Base-by-base conservation (phyloP, 129 eudicot species). In the Helichrysum umbraculigerum region DNA sequence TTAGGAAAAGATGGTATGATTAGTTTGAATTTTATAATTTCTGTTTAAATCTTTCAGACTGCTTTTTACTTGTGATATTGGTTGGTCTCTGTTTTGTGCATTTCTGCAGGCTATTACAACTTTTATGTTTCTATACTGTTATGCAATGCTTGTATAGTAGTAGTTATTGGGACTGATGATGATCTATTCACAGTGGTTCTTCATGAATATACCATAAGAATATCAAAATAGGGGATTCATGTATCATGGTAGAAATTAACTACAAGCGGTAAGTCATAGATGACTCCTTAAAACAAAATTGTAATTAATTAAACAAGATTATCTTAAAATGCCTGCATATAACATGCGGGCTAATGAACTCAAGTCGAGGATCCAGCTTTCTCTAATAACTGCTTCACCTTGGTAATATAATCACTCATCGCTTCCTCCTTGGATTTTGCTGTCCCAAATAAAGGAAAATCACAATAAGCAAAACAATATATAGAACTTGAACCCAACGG, bases 351-450 rank as follows among this genome's bases (percentile, higher is more conserved):
- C 16, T 20, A n/a, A 10, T 22, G 59, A 68, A 11, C 59, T 42
- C 59, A 21, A 21, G 54, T 8, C 25, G 35, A 39, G 20, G n/a
- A 41, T 67, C 52, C 41, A 35, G 71, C 52, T 68, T 68, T 87
- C 77, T 89, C 96, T n/a, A 83, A 79, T 80, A 92, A 70, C 70
- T 89, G 93, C 75, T 92, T 92, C 74, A 87, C 96, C 84, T 89
- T 92, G 29, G 96, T 89, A 86, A 92, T 89, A 61, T 89, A 92
- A 39, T 92, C 96, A 73, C 63, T 71, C 97, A 85, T 92, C 5
- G 97, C 96, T 66, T 83, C 92, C 12, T 92, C 97, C 74, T 82
- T 52, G 65, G 91, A 75, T 87, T 87, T 89, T 68, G 89, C 97
- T 92, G 88, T 73, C 63, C 28, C 50, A 25, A 25, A 25, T 28